A percentile compares a stretch with the other conserved stretches of the same genome.
phyloP scores from a whole-genome alignment of 371 early-diverging fungal species.

The Globomyces sp. region DNA sequence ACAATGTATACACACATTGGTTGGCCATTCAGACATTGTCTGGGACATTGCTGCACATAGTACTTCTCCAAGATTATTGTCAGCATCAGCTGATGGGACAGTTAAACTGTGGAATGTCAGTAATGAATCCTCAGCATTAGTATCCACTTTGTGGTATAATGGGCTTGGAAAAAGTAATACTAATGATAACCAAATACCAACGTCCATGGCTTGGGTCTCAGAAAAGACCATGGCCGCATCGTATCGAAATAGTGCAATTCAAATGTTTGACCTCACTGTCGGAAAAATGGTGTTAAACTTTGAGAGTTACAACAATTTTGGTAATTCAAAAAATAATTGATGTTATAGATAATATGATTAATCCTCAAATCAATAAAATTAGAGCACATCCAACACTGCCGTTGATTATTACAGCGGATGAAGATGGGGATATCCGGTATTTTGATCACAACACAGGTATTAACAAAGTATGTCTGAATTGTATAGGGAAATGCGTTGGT shows the following conservation, averaged over 20 bases:
- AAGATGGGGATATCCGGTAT: constrained; percentile 74
- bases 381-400: constrained; percentile 75
- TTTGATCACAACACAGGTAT: constrained; percentile 73
- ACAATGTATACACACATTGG: constrained; percentile 54
- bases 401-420: constrained; percentile 71
- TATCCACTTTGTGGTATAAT: constrained; percentile 32
- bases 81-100: constrained; percentile 78
- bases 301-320: constrained; percentile 60
- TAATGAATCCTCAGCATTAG: constrained; percentile 17
- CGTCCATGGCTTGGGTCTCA: constrained; percentile 11
- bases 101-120: constrained; percentile 75
- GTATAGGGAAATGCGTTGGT: constrained; percentile 41
- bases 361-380: constrained; percentile 76
- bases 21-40: constrained; percentile 81
- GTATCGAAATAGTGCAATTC: constrained; percentile 64
- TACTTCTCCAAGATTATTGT: constrained; percentile 56
- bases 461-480: not conserved
- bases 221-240: constrained; percentile 17
- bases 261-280: constrained; percentile 76
- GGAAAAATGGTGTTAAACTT: constrained; percentile 59
- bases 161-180: constrained; percentile 9
- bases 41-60: constrained; percentile 82
- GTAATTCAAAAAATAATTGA: constrained; percentile 35
- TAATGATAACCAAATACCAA: not conserved
- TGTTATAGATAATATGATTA: constrained; percentile 55